These are phyloP conservation scores for Marsdenia floribunda DNA, from an alignment of 257 asterid species.

Conservation along the genomic window DNA sequence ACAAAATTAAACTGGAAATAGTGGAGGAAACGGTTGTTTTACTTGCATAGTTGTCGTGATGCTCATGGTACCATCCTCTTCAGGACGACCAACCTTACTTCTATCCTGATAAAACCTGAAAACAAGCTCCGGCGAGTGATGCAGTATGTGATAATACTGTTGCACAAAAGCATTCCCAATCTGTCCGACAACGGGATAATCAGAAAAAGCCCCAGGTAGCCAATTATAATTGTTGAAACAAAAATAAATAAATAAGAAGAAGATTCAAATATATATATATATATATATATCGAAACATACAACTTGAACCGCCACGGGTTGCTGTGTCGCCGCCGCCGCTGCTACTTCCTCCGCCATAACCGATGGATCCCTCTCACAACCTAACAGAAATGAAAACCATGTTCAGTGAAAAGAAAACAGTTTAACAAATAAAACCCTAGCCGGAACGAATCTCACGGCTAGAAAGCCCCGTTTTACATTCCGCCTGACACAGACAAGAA, in stretches of 20 bases:
- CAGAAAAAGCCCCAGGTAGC: not conserved
- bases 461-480: not conserved
- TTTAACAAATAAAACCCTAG: conserved; percentile 5
- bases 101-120: conserved; percentile 72
- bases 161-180: conserved; percentile 87
- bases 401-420: conserved; percentile 6
- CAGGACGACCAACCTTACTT: conserved; percentile 87
- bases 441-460: not conserved
- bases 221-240: not conserved
- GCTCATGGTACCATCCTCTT: conserved; percentile 67
- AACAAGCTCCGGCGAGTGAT: conserved; percentile 71
- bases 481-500: not conserved
- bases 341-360: conserved; percentile 35
- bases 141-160: conserved; percentile 84
- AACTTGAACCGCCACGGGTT: conserved; percentile 55
- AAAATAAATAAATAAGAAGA: not conserved
- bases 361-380: conserved; percentile 27
- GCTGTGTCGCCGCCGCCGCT: conserved; percentile 33
- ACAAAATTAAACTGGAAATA: not conserved
- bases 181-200: conserved; percentile 23
- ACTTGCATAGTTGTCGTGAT: conserved; percentile 81
- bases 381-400: conserved; percentile 20
- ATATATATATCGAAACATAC: conserved; percentile 33
- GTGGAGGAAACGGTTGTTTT: conserved; percentile 18
- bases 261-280: not conserved